phyloP scores from a whole-genome alignment of 768 basidiomycete genomes.

The Agaricus blazei region DNA sequence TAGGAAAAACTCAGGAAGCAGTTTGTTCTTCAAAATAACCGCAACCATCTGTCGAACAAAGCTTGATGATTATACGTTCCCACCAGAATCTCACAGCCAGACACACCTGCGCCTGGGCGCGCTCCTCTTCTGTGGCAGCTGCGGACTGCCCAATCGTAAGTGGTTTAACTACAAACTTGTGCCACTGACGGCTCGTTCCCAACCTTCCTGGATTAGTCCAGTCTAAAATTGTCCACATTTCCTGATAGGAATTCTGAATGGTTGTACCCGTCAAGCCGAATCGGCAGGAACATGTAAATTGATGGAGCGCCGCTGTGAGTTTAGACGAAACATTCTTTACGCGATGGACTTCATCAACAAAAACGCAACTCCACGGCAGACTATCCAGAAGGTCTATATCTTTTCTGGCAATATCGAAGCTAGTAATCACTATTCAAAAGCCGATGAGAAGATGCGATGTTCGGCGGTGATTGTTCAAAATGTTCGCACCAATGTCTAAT shows the following conservation, averaged over 20 bases:
- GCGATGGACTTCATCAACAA: conserved; percentile 88
- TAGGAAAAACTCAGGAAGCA: conserved; percentile 81
- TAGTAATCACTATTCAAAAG: conserved; percentile 61
- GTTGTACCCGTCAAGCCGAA: conserved; percentile 86
- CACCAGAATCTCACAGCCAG: not conserved
- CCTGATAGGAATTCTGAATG: conserved; percentile 82
- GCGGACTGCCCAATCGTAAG: conserved; percentile 64
- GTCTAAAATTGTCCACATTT: conserved; percentile 89
- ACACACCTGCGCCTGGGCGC: conserved; percentile 47
- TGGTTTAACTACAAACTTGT: conserved; percentile 62
- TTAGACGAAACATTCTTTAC: conserved; percentile 76
- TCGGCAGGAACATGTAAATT: conserved; percentile 59
- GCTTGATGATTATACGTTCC: not conserved
- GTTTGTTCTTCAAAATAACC: conserved; percentile 49
- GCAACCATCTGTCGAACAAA: conserved; percentile 46
- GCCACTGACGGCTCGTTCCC: conserved; percentile 76
- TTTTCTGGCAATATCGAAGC: conserved; percentile 68
- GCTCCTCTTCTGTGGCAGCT: conserved; percentile 57
- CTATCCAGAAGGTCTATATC: conserved; percentile 67
- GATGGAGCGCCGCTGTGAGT: conserved; percentile 64
- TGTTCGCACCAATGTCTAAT: conserved; percentile 70
- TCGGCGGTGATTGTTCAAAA: not conserved
- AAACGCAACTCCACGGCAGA: conserved; percentile 66
- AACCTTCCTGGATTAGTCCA: conserved; percentile 85
- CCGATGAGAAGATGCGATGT: not conserved